These are phyloP conservation scores for Geosmithia flava DNA, from an alignment of 2,329 filamentous ascomycete species.

Conservation along the genomic window DNA sequence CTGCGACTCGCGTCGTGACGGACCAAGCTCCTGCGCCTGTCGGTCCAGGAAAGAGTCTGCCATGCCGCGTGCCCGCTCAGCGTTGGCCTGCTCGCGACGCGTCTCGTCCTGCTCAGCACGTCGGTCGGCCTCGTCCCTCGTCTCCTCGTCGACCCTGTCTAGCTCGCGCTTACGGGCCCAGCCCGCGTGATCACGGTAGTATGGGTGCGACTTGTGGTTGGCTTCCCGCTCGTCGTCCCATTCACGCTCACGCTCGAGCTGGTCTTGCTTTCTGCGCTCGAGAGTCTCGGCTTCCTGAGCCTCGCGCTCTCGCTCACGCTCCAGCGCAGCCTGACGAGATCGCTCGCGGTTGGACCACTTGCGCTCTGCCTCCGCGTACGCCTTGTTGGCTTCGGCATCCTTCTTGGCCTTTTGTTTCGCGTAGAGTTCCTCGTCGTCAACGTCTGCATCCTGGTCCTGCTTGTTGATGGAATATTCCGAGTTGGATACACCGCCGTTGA, in stretches of 20 bases:
- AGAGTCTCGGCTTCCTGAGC: conserved; percentile 57
- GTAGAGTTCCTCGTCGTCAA: conserved; percentile 78
- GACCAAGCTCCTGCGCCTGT: conserved; percentile 62
- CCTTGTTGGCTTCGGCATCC: conserved; percentile 64
- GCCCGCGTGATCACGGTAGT: conserved; percentile 74
- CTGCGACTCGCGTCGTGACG: not conserved
- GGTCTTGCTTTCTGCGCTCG: conserved; percentile 55
- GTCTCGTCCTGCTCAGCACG: conserved; percentile 64
- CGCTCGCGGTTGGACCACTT: conserved; percentile 86
- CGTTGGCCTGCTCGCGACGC: conserved; percentile 55
- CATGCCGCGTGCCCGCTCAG: conserved; percentile 70
- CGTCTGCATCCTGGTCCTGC: conserved; percentile 79
- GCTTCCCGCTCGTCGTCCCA: conserved; percentile 88
- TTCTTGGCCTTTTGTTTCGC: conserved; percentile 58
- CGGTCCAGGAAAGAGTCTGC: conserved; percentile 84
- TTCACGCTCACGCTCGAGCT: conserved; percentile 49
- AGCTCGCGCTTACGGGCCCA: conserved; percentile 74
- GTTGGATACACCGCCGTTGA: conserved; percentile 64
- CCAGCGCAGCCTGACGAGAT: conserved; percentile 69
- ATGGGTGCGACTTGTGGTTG: conserved; percentile 58
- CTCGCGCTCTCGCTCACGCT: conserved; percentile 74
- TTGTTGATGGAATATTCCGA: conserved; percentile 42
- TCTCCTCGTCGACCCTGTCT: conserved; percentile 62
- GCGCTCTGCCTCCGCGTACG: conserved; percentile 74
- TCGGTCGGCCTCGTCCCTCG: conserved; percentile 73